These are phyloP conservation scores for Penicillium sp. DNA, from an alignment of 2,329 filamentous ascomycete species.

Conservation along the genomic window DNA sequence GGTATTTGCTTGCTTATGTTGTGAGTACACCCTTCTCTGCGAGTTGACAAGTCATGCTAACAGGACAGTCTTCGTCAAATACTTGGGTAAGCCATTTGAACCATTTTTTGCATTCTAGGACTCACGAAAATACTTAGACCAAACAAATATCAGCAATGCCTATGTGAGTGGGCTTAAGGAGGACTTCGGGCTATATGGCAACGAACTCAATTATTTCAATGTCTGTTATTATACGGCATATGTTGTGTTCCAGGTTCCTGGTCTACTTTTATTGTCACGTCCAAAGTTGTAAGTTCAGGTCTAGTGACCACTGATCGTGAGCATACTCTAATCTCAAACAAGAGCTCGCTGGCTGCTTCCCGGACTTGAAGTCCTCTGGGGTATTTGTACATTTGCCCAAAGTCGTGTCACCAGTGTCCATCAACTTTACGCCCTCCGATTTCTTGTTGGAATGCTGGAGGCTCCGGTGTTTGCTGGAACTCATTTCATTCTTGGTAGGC, in stretches of 20 bases:
- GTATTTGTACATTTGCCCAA: slow-evolving; percentile 36
- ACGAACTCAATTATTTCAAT: slow-evolving; percentile 34
- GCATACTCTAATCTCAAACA: neutral
- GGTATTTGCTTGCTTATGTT: slow-evolving; percentile 33
- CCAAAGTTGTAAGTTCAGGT: slow-evolving; percentile 23
- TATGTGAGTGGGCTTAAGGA: slow-evolving; percentile 36
- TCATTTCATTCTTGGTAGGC: slow-evolving; percentile 31
- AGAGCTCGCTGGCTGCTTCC: slow-evolving; percentile 33
- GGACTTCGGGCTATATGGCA: slow-evolving; percentile 31
- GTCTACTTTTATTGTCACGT: slow-evolving; percentile 30
- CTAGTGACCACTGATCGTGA: neutral
- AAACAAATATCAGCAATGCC: slow-evolving; percentile 36
- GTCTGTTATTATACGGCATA: slow-evolving; percentile 33
- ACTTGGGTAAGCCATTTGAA: slow-evolving; percentile 17
- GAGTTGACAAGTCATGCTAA: slow-evolving; percentile 1
- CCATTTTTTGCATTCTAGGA: neutral
- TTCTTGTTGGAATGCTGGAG: slow-evolving; percentile 36
- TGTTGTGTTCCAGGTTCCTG: slow-evolving; percentile 33
- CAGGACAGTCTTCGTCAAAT: slow-evolving; percentile 27
- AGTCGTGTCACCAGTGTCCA: slow-evolving; percentile 31
- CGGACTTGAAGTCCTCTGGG: slow-evolving; percentile 34
- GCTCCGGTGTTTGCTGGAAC: slow-evolving; percentile 35
- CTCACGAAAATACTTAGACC: slow-evolving; percentile 17
- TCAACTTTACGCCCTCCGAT: slow-evolving; percentile 36
- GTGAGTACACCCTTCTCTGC: slow-evolving; percentile 14